Percentiles rank a stretch among this genome's conserved stretches.
These are phyloP conservation scores for Rhytidiadelphus loreus DNA, from an alignment of 225 moss, liverwort and hornwort genomes.

Conservation along the genomic window DNA sequence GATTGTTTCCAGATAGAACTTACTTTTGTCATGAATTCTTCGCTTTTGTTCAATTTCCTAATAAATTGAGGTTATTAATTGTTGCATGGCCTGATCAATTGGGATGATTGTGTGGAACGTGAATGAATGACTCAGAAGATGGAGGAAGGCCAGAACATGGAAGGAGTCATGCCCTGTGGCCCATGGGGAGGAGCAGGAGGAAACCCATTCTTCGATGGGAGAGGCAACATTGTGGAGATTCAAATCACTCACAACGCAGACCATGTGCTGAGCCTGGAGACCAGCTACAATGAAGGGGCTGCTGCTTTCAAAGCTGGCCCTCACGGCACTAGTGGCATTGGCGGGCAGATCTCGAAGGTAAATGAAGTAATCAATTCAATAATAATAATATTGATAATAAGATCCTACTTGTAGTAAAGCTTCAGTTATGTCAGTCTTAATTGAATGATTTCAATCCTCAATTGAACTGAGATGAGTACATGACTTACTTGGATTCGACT, in stretches of 20 bases:
- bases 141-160: neutral
- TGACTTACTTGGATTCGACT: neutral
- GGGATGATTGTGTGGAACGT: neutral
- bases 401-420: neutral
- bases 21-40: neutral
- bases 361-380: too few relatives aligned
- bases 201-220: neutral
- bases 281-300: neutral
- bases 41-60: neutral
- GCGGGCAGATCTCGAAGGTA: neutral
- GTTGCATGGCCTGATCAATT: neutral
- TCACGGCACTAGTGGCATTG: neutral
- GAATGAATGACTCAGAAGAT: neutral
- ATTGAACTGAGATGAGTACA: neutral
- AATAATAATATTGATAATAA: too few relatives aligned
- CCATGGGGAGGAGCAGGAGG: constrained; percentile 4
- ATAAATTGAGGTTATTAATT: neutral
- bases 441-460: neutral
- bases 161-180: neutral
- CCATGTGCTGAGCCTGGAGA: neutral
- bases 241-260: neutral
- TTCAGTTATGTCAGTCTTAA: too few relatives aligned
- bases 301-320: neutral
- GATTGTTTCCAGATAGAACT: neutral
- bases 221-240: neutral